A percentile compares a stretch with the other conserved stretches of the same genome.
Evolutionary conservation across 1,284 basidiomycete genomes (phyloP).

Genomic region (Cutaneotrichosporon dermatis): DNA sequence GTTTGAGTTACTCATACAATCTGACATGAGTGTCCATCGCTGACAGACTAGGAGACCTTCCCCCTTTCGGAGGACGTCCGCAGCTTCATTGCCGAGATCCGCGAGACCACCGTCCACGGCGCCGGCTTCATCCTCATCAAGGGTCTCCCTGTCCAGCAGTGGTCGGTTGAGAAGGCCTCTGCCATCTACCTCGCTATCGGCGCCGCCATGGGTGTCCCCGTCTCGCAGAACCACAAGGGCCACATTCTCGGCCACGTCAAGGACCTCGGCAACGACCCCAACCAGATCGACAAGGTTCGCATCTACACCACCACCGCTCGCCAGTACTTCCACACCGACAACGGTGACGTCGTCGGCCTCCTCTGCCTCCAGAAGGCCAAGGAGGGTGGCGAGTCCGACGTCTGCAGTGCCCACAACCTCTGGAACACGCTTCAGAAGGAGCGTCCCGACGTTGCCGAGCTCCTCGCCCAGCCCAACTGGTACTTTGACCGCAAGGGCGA

Average conservation of each 20-base stretch:
- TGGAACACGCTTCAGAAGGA: conserved; percentile 50
- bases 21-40: background rate
- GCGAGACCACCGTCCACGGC: conserved; percentile 34
- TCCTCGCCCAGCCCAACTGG: conserved; percentile 44
- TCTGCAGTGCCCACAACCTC: conserved; percentile 49
- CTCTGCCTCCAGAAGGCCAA: conserved; percentile 50
- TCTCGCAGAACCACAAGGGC: conserved; percentile 49
- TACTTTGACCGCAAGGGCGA: conserved; percentile 49
- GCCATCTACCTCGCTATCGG: conserved; percentile 50
- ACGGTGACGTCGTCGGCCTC: conserved; percentile 47
- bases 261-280: conserved; percentile 50
- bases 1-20: conserved; percentile 1
- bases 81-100: conserved; percentile 24
- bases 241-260: conserved; percentile 52
- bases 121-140: conserved; percentile 50
- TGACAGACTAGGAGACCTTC: conserved; percentile 25
- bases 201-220: conserved; percentile 40
- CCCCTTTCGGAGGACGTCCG: conserved; percentile 20
- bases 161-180: conserved; percentile 43
- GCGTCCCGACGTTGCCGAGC: conserved; percentile 49
- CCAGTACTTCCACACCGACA: conserved; percentile 49
- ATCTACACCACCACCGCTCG: conserved; percentile 50
- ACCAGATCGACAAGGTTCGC: conserved; percentile 50
- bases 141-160: conserved; percentile 46
- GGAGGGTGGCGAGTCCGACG: conserved; percentile 53